Evolutionary conservation across 768 basidiomycete genomes (phyloP).

Genomic region (Agrocybe chaxingu): DNA sequence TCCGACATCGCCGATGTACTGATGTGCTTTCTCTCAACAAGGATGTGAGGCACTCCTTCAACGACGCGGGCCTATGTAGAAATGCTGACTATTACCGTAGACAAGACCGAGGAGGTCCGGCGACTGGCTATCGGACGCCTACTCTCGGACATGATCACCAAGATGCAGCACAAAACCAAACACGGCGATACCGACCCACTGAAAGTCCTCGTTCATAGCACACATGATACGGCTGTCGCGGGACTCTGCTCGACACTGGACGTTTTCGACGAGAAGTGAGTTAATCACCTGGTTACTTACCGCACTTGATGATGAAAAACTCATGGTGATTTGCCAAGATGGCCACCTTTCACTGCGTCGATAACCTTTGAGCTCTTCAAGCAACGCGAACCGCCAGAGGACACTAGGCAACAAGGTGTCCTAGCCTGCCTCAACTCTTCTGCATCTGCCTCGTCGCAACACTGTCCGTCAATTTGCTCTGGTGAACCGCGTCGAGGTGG

Average conservation of each 20-base stretch:
- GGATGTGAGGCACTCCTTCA: slow-evolving; percentile 34
- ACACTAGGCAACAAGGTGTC: slow-evolving; percentile 24
- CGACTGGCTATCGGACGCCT: slow-evolving; percentile 76
- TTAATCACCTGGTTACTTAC: not conserved
- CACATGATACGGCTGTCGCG: slow-evolving; percentile 72
- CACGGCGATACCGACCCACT: slow-evolving; percentile 43
- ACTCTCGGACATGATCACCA: slow-evolving; percentile 57
- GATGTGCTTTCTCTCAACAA: slow-evolving; percentile 13
- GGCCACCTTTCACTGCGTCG: slow-evolving; percentile 74
- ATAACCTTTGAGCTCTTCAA: slow-evolving; percentile 76
- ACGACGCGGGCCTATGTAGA: too few species aligned
- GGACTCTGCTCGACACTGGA: slow-evolving; percentile 63
- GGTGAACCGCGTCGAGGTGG: not conserved
- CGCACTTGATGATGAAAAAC: not conserved
- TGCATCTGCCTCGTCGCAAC: slow-evolving; percentile 11
- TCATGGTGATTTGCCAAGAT: slow-evolving; percentile 33
- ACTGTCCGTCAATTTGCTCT: slow-evolving; percentile 22
- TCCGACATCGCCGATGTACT: not conserved
- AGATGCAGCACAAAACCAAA: slow-evolving; percentile 58
- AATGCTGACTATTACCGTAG: slow-evolving; percentile 26
- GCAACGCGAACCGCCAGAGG: slow-evolving; percentile 16
- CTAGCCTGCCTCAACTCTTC: slow-evolving; percentile 37
- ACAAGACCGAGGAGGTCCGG: slow-evolving; percentile 72
- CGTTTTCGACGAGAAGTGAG: slow-evolving; percentile 67
- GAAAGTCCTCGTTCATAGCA: slow-evolving; percentile 66